phyloP scores from a whole-genome alignment of 257 asterid genomes.

The Datura wrightii region DNA sequence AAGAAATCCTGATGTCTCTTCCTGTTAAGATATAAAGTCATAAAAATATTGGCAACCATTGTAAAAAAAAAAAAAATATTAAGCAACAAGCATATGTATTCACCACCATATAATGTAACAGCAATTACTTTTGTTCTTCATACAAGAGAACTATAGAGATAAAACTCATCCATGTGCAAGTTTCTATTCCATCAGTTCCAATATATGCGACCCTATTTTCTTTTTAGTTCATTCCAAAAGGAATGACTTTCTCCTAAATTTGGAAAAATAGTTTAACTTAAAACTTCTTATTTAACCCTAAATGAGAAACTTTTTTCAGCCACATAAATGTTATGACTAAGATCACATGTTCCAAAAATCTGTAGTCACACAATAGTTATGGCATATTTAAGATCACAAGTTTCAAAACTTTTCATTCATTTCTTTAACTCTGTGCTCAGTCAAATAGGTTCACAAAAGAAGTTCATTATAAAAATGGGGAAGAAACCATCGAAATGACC shows the following conservation, averaged over 20 bases:
- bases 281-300: background rate
- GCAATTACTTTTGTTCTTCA: background rate
- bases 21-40: conserved; percentile 50
- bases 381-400: background rate
- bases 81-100: background rate
- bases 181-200: too few relatives aligned
- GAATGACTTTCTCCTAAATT: background rate
- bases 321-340: background rate
- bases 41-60: background rate
- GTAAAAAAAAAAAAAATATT: background rate
- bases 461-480: background rate
- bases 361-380: background rate
- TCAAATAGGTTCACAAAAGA: background rate
- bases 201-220: background rate
- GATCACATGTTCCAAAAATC: background rate
- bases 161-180: background rate
- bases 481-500: background rate
- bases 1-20: conserved; percentile 82
- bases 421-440: background rate
- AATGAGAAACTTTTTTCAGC: background rate
- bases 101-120: background rate
- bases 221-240: background rate
- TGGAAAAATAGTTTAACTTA: background rate
- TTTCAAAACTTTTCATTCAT: background rate
- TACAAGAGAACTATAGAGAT: conserved; percentile 1